Percentiles rank a stretch among this genome's conserved stretches.
Conservation (phyloP, 371 early-diverging fungal species). For the Mucor ambiguus region DNA sequence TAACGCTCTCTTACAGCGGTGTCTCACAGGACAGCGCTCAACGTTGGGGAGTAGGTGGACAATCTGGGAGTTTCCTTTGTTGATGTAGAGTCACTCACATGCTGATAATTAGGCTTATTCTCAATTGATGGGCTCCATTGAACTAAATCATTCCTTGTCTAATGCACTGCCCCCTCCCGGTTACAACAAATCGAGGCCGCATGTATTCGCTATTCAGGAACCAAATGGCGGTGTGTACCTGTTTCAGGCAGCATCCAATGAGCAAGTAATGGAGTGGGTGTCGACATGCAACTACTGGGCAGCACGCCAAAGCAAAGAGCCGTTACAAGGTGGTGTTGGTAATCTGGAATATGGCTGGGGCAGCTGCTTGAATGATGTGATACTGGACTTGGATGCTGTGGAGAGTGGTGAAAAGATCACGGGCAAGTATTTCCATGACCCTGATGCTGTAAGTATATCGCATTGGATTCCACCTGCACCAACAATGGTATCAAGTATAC, state of each 20-base stretch:
- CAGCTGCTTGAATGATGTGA: constrained; percentile 51
- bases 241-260: constrained; percentile 75
- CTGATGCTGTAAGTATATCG: constrained; percentile 30
- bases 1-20: constrained; percentile 21
- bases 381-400: constrained; percentile 33
- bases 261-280: constrained; percentile 82
- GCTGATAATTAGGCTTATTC: constrained; percentile 27
- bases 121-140: constrained; percentile 57
- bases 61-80: neutral
- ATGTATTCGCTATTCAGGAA: constrained; percentile 83
- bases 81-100: neutral
- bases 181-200: constrained; percentile 73
- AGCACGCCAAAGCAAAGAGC: constrained; percentile 85
- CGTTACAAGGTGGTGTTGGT: constrained; percentile 79
- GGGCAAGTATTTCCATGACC: constrained; percentile 23
- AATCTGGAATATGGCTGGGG: constrained; percentile 94
- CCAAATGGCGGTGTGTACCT: constrained; percentile 79
- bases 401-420: constrained; percentile 18
- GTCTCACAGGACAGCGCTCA: constrained; percentile 9
- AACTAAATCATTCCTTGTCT: constrained; percentile 76
- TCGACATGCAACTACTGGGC: constrained; percentile 91
- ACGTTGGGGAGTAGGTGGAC: constrained; percentile 31
- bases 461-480: constrained; percentile 44
- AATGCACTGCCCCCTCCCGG: constrained; percentile 84
- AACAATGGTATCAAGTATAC: constrained; percentile 33